phyloP scores from a whole-genome alignment of 176 grass and related monocot species.

The Rhynchospora pubera region DNA sequence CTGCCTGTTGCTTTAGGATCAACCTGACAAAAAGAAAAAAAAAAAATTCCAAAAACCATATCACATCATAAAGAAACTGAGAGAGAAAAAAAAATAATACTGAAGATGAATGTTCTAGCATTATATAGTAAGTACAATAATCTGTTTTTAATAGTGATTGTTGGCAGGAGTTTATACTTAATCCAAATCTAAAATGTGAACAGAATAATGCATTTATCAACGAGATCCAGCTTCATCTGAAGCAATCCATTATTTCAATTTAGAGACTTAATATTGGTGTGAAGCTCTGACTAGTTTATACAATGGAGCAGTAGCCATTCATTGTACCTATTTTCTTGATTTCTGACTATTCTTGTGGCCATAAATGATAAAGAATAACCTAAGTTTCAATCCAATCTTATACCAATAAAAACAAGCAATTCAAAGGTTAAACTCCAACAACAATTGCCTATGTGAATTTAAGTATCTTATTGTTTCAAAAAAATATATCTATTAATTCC shows the following conservation, averaged over 20 bases:
- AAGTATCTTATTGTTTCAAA: too few relatives aligned
- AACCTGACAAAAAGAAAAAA: conserved; percentile 56
- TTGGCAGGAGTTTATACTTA: not conserved
- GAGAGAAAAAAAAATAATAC: not conserved
- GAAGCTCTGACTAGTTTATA: not conserved
- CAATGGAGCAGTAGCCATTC: not conserved
- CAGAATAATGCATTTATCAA: not conserved
- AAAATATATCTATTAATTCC: not conserved
- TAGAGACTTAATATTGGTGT: not conserved
- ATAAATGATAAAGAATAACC: not conserved
- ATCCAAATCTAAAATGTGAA: not conserved
- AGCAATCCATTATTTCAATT: not conserved
- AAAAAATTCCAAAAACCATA: conserved; percentile 11
- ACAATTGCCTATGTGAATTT: not conserved
- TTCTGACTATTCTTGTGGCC: not conserved
- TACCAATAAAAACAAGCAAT: not conserved
- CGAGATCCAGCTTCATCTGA: not conserved
- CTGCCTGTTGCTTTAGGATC: conserved; percentile 82
- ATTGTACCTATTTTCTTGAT: not conserved
- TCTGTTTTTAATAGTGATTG: not conserved
- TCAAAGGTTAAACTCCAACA: not conserved
- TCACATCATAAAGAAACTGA: conserved; percentile 3
- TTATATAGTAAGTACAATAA: not conserved
- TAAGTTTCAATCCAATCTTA: not conserved
- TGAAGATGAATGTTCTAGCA: not conserved